Base-by-base conservation (phyloP, 2,329 filamentous ascomycete genomes). In the Allantophomopsis cytisporea region DNA sequence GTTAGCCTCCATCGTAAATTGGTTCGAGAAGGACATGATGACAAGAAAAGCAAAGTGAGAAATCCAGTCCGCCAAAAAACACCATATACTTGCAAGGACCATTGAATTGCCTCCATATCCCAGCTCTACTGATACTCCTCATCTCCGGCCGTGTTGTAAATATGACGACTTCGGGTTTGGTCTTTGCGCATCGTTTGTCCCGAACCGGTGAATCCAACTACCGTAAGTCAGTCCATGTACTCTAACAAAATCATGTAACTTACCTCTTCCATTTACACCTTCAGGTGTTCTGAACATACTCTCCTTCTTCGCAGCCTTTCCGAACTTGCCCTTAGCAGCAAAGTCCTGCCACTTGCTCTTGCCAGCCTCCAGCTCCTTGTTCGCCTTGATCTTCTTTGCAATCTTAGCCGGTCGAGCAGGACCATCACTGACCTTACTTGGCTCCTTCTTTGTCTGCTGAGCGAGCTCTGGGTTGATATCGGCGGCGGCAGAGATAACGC, bases 291-390 rank as follows among this genome's bases (percentile, higher is more conserved):
- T 79, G 59, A 95, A 95, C 88, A 95, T 95, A 68, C 86, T 94
- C 37, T 94, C 85, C 63, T 94, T 94, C 65, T 89, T 89, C 17
- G 58, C 59, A 33, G 63, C 48, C 58, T 80, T 81, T 47, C 68
- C 74, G 47, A 76, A 66, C 55, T 85, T 88, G 36, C 70, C 73
- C 59, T 93, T 94, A 54, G 71, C 69, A 47, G 78, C 83, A 60
- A 94, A 98, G 47, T 93, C 84, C 57, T 95, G 83, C 91, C 91
- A 98, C 57, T 91, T 94, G 54, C 65, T 83, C 67, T 94, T 94
- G 54, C 83, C 81, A 46, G 79, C 83, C 64, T 96, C 89, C 17
- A 96, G 71, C 56, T 93, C 85, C 59, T 88, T 91, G 45, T 80
- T 91, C 37, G 87, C 84, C 62, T 88, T 91, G 55, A 86, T 88